phyloP scores from a whole-genome alignment of 2,329 filamentous ascomycete genomes.

The Epichloe typhina region DNA sequence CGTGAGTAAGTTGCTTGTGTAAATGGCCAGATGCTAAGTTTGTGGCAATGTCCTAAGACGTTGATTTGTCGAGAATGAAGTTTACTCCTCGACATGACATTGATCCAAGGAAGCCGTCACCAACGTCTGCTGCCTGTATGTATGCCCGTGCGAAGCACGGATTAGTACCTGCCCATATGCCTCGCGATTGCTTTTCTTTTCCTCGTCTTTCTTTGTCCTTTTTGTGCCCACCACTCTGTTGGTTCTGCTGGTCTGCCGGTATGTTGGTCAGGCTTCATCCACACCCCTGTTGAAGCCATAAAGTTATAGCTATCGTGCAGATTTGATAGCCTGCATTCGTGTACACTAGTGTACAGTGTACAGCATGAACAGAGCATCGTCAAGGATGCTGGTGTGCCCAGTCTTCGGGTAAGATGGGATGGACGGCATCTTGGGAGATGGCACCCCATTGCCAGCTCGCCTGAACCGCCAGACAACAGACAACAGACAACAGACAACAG shows the following conservation, averaged over 20 bases:
- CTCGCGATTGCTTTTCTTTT: background rate
- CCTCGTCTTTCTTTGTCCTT: background rate
- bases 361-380: background rate
- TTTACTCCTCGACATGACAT: background rate
- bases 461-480: background rate
- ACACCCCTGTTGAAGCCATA: background rate
- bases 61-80: background rate
- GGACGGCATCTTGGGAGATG: background rate
- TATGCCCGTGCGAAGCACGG: no score
- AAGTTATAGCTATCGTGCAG: background rate
- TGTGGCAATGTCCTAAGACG: background rate
- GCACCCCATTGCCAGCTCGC: background rate
- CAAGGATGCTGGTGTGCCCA: background rate
- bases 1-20: background rate
- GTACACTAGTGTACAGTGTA: background rate
- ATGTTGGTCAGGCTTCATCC: background rate
- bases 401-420: background rate
- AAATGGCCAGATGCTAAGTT: background rate
- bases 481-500: background rate
- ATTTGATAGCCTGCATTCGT: background rate
- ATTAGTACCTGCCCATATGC: no score
- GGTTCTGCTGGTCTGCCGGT: background rate
- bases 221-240: background rate
- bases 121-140: background rate
- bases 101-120: background rate